Percentiles rank a stretch among this genome's conserved stretches.
Conservation (phyloP, 768 basidiomycete species). For the Hemileccinum rubropunctum region DNA sequence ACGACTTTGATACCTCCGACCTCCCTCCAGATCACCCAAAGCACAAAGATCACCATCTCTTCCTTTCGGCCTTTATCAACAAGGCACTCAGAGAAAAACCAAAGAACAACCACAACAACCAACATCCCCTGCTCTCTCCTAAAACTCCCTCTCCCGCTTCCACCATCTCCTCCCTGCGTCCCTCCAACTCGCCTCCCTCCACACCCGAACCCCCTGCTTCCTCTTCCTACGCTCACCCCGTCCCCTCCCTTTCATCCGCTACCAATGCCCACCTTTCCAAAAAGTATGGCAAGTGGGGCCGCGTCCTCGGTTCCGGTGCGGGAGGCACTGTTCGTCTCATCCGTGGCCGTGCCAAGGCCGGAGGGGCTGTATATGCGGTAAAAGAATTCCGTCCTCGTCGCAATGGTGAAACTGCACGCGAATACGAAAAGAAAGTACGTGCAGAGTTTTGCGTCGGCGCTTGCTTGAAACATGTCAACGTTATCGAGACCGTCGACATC, state of each 20-base stretch:
- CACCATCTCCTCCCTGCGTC: slow-evolving; percentile 22
- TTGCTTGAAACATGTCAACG: slow-evolving; percentile 90
- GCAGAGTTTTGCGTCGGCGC: slow-evolving; percentile 98
- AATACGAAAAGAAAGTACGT: slow-evolving; percentile 99
- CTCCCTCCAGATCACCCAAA: slow-evolving; percentile 20
- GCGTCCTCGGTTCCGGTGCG: slow-evolving; percentile 91
- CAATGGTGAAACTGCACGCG: slow-evolving; percentile 85
- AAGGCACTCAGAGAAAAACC: slow-evolving; percentile 25
- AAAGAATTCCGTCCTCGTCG: slow-evolving; percentile 96
- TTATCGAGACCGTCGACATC: slow-evolving; percentile 98
- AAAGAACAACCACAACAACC: slow-evolving; percentile 12
- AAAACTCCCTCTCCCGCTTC: slow-evolving; percentile 37
- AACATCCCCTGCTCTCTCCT: not conserved
- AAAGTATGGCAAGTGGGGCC: slow-evolving; percentile 99
- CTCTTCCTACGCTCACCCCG: slow-evolving; percentile 31
- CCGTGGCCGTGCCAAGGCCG: slow-evolving; percentile 78
- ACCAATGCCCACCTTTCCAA: slow-evolving; percentile 93
- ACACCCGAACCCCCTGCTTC: slow-evolving; percentile 24
- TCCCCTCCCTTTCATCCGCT: slow-evolving; percentile 70
- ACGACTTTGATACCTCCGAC: slow-evolving; percentile 36
- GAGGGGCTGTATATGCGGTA: slow-evolving; percentile 87
- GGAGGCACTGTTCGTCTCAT: slow-evolving; percentile 98
- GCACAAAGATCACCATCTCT: slow-evolving; percentile 24
- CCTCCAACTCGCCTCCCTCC: slow-evolving; percentile 26
- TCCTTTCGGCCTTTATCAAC: slow-evolving; percentile 34